phyloP scores from a whole-genome alignment of 1,139 yeast genomes.

The Pichia sp. region DNA sequence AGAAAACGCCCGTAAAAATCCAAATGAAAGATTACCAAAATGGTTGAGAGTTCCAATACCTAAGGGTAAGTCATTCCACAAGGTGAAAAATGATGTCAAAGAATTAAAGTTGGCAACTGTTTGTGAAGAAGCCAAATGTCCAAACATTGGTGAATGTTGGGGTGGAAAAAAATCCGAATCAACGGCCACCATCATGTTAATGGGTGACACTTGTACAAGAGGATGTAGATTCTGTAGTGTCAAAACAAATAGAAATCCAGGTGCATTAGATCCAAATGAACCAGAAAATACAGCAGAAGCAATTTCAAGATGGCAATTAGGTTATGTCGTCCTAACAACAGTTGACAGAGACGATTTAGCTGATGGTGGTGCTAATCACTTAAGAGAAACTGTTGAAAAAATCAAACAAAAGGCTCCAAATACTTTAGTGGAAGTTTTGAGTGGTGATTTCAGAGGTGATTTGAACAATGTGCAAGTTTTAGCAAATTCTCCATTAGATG shows the following conservation, averaged over 20 bases:
- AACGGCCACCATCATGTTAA: constrained; percentile 97
- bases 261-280: constrained; percentile 88
- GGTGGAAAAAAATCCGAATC: constrained; percentile 94
- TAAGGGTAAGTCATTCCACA: constrained; percentile 75
- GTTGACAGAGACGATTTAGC: constrained; percentile 93
- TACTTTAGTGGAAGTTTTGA: constrained; percentile 83
- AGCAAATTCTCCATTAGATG: constrained; percentile 86
- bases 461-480: constrained; percentile 69
- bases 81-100: constrained; percentile 75
- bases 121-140: constrained; percentile 98
- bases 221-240: constrained; percentile 98
- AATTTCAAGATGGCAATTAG: constrained; percentile 95
- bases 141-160: constrained; percentile 99
- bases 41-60: constrained; percentile 98
- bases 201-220: constrained; percentile 98
- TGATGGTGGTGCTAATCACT: constrained; percentile 92
- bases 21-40: constrained; percentile 59
- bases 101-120: constrained; percentile 90
- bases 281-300: constrained; percentile 99
- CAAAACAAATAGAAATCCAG: constrained; percentile 82
- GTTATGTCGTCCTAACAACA: constrained; percentile 94
- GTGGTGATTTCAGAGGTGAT: constrained; percentile 95
- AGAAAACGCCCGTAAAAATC: constrained; percentile 53
- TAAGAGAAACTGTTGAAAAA: constrained; percentile 76
- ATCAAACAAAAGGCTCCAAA: constrained; percentile 88